Conservation (phyloP, 768 basidiomycete species). For the Thelephora ganbajun region DNA sequence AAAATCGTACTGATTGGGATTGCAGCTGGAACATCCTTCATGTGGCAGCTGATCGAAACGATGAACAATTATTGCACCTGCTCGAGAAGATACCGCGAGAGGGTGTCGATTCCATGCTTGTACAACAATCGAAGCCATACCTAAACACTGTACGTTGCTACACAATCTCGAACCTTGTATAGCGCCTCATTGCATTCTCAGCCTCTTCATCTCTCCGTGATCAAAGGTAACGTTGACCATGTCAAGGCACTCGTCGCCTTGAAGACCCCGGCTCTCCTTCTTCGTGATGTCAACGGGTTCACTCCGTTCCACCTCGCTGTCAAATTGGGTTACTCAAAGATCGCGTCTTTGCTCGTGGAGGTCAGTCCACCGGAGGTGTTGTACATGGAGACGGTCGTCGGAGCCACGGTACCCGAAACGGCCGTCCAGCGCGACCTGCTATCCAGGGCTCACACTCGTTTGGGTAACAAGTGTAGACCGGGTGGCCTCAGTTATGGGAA, state of each 20-base stretch:
- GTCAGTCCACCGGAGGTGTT: conserved; percentile 25
- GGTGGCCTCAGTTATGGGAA: background rate
- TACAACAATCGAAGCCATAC: conserved; percentile 29
- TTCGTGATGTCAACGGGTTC: conserved; percentile 34
- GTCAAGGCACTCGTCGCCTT: conserved; percentile 22
- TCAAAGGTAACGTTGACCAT: conserved; percentile 15
- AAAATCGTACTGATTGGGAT: background rate
- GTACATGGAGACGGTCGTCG: conserved; percentile 30
- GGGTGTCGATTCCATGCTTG: conserved; percentile 27
- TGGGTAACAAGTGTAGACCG: background rate
- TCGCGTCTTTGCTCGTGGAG: conserved; percentile 25
- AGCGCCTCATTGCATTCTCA: conserved; percentile 9
- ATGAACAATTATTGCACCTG: conserved; percentile 26
- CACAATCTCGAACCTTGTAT: background rate
- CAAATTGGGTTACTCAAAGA: conserved; percentile 18
- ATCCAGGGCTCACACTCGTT: background rate
- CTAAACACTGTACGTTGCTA: conserved; percentile 29
- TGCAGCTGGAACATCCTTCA: conserved; percentile 47
- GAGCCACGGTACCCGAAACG: conserved; percentile 17
- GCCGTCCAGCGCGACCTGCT: conserved; percentile 10
- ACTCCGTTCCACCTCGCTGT: conserved; percentile 39
- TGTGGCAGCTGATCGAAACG: conserved; percentile 17
- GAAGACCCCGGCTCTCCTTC: conserved; percentile 18
- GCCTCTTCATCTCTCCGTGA: conserved; percentile 44
- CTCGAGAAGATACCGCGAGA: conserved; percentile 38